A percentile compares a stretch with the other conserved stretches of the same genome.
phyloP scores from a whole-genome alignment of 129 eudicot genomes.

The Rutidosis leptorrhynchoides region DNA sequence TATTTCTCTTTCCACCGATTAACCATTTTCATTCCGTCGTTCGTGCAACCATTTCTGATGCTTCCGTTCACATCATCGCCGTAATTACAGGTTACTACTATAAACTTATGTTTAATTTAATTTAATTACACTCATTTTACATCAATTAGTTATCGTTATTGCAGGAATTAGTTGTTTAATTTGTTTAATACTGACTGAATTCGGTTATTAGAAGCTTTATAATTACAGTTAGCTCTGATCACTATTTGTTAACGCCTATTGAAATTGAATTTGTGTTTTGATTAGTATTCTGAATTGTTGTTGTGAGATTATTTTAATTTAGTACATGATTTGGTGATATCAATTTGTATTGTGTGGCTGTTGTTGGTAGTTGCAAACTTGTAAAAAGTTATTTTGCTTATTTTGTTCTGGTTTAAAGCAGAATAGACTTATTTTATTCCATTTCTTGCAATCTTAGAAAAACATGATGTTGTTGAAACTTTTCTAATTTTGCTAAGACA shows the following conservation, averaged over 20 bases:
- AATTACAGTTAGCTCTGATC: background rate
- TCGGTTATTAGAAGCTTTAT: background rate
- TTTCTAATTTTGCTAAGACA: slow-evolving; percentile 15
- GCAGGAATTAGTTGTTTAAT: background rate
- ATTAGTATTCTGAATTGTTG: background rate
- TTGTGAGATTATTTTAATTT: background rate
- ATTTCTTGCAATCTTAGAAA: slow-evolving; percentile 23
- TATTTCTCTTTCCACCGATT: slow-evolving; percentile 21
- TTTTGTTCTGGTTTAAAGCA: slow-evolving; percentile 18
- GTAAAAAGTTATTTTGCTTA: slow-evolving; percentile 11
- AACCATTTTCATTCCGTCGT: slow-evolving; percentile 7
- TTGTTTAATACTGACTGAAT: too few relatives aligned
- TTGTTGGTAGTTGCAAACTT: slow-evolving; percentile 17
- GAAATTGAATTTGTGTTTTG: background rate
- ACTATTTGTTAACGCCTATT: background rate
- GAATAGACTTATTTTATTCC: slow-evolving; percentile 5
- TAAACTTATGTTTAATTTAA: background rate
- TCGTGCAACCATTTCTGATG: slow-evolving; percentile 16
- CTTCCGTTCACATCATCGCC: slow-evolving; percentile 21
- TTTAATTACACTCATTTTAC: slow-evolving; percentile 9
- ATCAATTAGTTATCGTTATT: background rate
- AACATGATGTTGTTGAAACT: slow-evolving; percentile 14
- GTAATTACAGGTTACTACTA: slow-evolving; percentile 17
- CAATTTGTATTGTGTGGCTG: background rate
- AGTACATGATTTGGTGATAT: background rate